These are phyloP conservation scores for Clathrospora elynae DNA, from an alignment of 2,329 filamentous ascomycete species.

Conservation along the genomic window DNA sequence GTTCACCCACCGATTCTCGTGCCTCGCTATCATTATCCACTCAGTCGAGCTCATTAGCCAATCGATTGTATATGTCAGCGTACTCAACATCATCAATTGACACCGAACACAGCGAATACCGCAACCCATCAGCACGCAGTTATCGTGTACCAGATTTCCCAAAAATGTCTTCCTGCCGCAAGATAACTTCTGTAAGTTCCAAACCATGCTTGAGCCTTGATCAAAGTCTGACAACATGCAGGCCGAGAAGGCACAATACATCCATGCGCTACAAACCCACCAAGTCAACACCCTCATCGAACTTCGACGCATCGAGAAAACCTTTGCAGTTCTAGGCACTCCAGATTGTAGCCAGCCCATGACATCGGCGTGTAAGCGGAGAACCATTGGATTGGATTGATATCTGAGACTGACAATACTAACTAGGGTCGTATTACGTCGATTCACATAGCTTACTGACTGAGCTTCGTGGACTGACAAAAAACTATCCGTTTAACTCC, in stretches of 20 bases:
- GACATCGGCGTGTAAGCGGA: constrained; percentile 65
- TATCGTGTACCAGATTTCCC: constrained; percentile 31
- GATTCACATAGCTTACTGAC: constrained; percentile 70
- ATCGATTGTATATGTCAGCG: constrained; percentile 27
- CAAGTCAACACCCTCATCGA: constrained; percentile 76
- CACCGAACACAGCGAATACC: constrained; percentile 30
- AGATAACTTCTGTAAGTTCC: constrained; percentile 33
- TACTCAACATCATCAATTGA: constrained; percentile 27
- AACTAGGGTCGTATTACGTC: constrained; percentile 69
- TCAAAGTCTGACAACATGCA: constrained; percentile 27
- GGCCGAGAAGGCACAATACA: constrained; percentile 60
- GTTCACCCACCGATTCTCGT: not conserved
- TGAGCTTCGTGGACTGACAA: constrained; percentile 71
- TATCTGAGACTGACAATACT: constrained; percentile 7
- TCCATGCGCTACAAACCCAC: constrained; percentile 67
- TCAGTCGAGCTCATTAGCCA: constrained; percentile 7
- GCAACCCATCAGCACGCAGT: constrained; percentile 31
- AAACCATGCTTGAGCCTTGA: too few species aligned
- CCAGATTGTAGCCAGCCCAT: constrained; percentile 68
- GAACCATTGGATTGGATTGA: not conserved
- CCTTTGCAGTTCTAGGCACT: constrained; percentile 63
- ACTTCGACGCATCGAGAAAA: constrained; percentile 71
- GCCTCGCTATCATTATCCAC: constrained; percentile 1
- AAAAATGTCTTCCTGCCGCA: constrained; percentile 34
- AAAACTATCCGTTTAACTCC: constrained; percentile 69